A percentile compares a stretch with the other conserved stretches of the same genome.
phyloP scores from a whole-genome alignment of 2,329 filamentous ascomycete genomes.

The Teratosphaeria nubilosa region DNA sequence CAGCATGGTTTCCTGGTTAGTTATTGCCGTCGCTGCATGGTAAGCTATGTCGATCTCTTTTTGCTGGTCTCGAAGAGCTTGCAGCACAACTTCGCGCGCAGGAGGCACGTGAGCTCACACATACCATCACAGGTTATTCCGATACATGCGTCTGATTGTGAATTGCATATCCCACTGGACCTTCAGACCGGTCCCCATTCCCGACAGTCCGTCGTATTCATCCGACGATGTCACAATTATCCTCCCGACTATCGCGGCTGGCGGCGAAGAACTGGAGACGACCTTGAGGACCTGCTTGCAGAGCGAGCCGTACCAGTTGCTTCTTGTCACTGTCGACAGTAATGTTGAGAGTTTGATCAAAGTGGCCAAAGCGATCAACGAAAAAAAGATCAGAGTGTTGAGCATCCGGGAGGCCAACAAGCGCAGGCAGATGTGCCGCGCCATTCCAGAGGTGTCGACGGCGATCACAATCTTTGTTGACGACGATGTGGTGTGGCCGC shows the following conservation, averaged over 20 bases:
- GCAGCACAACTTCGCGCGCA: neutral
- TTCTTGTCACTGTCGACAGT: conserved; percentile 78
- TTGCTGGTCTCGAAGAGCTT: neutral
- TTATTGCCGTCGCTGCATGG: conserved; percentile 23
- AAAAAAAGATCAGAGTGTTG: conserved; percentile 60
- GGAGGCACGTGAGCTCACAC: conserved; percentile 16
- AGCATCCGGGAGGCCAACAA: conserved; percentile 85
- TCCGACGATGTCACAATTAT: conserved; percentile 85
- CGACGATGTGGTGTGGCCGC: conserved; percentile 89
- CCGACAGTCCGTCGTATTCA: conserved; percentile 68
- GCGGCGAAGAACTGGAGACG: conserved; percentile 69
- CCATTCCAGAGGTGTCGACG: conserved; percentile 75
- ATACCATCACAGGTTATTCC: conserved; percentile 58
- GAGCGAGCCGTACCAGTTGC: conserved; percentile 60
- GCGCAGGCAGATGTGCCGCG: conserved; percentile 83
- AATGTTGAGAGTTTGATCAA: conserved; percentile 50
- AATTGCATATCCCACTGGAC: conserved; percentile 78
- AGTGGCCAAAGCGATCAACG: conserved; percentile 48
- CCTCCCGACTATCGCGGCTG: conserved; percentile 83
- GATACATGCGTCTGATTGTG: conserved; percentile 75
- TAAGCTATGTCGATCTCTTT: conserved; percentile 2
- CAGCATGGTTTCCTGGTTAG: conserved; percentile 27
- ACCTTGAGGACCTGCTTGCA: conserved; percentile 70
- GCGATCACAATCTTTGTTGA: conserved; percentile 86
- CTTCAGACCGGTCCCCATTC: conserved; percentile 76